Evolutionary conservation across 805 yeast species (phyloP), one percentile per base, ranked within the genome.

Genomic region (Candida andamanensis): DNA sequence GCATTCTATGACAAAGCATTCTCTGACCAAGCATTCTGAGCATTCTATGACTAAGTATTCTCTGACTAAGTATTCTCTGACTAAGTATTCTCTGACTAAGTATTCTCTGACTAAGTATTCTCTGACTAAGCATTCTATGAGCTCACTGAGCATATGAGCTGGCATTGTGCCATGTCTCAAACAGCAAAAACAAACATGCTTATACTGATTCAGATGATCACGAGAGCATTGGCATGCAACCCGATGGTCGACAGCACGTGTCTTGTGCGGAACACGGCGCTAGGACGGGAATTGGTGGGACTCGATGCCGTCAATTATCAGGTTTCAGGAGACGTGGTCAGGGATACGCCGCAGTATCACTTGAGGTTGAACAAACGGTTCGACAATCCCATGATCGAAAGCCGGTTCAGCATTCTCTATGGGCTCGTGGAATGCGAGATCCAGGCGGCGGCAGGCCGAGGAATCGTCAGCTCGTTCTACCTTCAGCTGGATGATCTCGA

Each of bases 401-500:
- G 62, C 16, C 46, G 47, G 18, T 57, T 52, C 25, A 54, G 53
- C 36, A 46, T 64, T 7, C 37, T 58, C 34, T 54, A 60, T 36
- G 70, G 70, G 4, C 50, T 49, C 30, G 67, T 54, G 2, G 63
- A 54, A 40, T 64, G 57, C 11, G 65, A 58, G 17, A 44, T 64
- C 12, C 39, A 34, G 33, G 64, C 57, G 2, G 49, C 64, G 1
- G 14, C 33, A 0, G 71, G 69, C 1, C 29, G 26, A 4, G 70
- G 70, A 2, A 50, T 65, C 14, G 51, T 65, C n/a, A 51, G 60
- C 15, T 56, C 64, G 15, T 55, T 63, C 26, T 64, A 64, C 40
- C 36, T 64, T n/a, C 69, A 63, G 38, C 58, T 65, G 27, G 62
- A 62, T 35, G 69, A 62, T 42, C 46, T 59, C 36, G 71, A 65